Evolutionary conservation across 169 alveolate genomes (phyloP).

Genomic region (Miamiensis avidus): DNA sequence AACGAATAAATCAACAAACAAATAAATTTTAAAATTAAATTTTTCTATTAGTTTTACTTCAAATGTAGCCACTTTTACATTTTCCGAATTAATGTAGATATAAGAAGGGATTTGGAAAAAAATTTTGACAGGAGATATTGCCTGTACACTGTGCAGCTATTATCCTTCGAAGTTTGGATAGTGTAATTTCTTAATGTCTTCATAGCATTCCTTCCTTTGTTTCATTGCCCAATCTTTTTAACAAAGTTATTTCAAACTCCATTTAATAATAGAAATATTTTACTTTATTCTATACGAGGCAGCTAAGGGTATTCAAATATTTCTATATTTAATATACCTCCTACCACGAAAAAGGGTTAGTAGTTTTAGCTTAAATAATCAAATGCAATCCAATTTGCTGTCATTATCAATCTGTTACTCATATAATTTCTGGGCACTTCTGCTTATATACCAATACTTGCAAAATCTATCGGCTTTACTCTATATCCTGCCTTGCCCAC

Average conservation of each 20-base stretch:
- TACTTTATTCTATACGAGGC: neutral
- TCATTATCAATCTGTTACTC: neutral
- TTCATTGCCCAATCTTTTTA: neutral
- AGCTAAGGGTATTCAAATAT: neutral
- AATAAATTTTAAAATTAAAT: no score
- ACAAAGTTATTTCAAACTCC: neutral
- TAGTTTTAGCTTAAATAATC: neutral
- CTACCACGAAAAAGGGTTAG: neutral
- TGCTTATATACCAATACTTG: neutral
- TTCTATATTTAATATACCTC: neutral
- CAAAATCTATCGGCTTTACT: neutral
- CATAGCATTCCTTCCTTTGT: neutral
- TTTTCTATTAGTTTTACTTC: neutral
- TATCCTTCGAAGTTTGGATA: neutral
- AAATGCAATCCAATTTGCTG: neutral
- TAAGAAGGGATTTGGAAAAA: neutral
- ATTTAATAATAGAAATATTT: no score
- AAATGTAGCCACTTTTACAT: neutral
- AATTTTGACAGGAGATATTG: neutral
- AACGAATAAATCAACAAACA: neutral
- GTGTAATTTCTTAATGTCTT: neutral
- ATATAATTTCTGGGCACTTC: neutral
- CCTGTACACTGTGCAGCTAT: neutral
- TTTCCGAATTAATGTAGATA: neutral
- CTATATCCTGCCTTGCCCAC: neutral